phyloP scores from a whole-genome alignment of 148 eudicot genomes.

The Rhododendron vialii region DNA sequence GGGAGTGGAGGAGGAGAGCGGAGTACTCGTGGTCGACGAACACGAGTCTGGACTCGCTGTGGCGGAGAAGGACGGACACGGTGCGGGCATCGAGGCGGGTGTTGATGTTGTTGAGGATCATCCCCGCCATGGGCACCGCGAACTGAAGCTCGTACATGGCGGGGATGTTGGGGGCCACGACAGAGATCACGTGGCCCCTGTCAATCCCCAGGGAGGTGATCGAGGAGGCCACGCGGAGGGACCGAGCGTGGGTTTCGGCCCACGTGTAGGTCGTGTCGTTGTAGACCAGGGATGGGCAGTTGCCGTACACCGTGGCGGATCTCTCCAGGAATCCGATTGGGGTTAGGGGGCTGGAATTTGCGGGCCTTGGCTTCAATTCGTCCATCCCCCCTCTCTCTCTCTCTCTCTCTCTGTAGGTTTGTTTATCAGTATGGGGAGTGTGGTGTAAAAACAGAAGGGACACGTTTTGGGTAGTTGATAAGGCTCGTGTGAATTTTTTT shows the following conservation, averaged over 20 bases:
- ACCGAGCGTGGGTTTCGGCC: constrained; percentile 55
- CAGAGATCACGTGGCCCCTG: constrained; percentile 36
- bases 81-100: constrained; percentile 41
- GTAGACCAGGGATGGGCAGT: constrained; percentile 50
- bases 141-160: constrained; percentile 53
- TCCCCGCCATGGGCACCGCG: constrained; percentile 44
- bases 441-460: not conserved
- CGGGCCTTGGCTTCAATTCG: constrained; percentile 36
- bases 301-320: constrained; percentile 59
- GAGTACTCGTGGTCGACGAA: constrained; percentile 25
- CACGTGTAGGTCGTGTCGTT: constrained; percentile 51
- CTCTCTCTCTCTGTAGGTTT: not conserved
- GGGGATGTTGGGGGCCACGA: constrained; percentile 46
- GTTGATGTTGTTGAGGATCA: constrained; percentile 39
- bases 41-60: constrained; percentile 31
- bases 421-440: not conserved
- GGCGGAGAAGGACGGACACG: constrained; percentile 31
- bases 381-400: constrained; percentile 36
- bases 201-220: constrained; percentile 23
- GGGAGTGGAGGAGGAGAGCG: constrained; percentile 24
- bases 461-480: too few relatives aligned
- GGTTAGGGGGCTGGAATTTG: constrained; percentile 66
- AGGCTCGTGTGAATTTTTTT: too few relatives aligned
- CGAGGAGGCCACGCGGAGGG: constrained; percentile 49
- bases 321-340: constrained; percentile 58